phyloP scores from a whole-genome alignment of 129 eudicot species.

The Helichrysum umbraculigerum region DNA sequence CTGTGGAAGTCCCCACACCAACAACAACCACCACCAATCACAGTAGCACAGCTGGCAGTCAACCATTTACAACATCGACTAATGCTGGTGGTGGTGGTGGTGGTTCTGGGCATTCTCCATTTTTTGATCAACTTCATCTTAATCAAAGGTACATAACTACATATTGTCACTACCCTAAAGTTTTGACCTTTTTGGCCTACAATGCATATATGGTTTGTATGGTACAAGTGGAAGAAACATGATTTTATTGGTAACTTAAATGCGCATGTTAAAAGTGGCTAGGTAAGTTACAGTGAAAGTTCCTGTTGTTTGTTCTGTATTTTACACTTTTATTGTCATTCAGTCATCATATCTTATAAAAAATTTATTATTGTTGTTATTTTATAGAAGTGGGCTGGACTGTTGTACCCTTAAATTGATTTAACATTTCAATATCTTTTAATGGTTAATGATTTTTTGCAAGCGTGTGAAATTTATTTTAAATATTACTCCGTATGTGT shows the following conservation, averaged over 20 bases:
- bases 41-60: constrained; percentile 16
- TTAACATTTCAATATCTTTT: background rate
- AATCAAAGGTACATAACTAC: constrained; percentile 59
- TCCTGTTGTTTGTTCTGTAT: constrained; percentile 20
- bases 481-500: too few species aligned
- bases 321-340: constrained; percentile 21
- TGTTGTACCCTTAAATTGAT: background rate
- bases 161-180: background rate
- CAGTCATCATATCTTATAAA: background rate
- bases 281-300: constrained; percentile 26
- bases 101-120: constrained; percentile 49
- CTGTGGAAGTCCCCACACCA: constrained; percentile 90
- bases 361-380: background rate
- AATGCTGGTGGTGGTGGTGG: constrained; percentile 45
- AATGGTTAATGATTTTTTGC: background rate
- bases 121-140: constrained; percentile 61
- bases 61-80: constrained; percentile 19
- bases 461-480: background rate
- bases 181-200: constrained; percentile 10
- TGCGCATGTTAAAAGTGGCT: constrained; percentile 23
- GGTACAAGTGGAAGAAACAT: background rate
- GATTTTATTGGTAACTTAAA: background rate
- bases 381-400: background rate
- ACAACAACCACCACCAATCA: constrained; percentile 19
- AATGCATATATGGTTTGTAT: constrained; percentile 11